Evolutionary conservation across 257 asterid genomes (phyloP).

Genomic region (Hygrophila difformis): DNA sequence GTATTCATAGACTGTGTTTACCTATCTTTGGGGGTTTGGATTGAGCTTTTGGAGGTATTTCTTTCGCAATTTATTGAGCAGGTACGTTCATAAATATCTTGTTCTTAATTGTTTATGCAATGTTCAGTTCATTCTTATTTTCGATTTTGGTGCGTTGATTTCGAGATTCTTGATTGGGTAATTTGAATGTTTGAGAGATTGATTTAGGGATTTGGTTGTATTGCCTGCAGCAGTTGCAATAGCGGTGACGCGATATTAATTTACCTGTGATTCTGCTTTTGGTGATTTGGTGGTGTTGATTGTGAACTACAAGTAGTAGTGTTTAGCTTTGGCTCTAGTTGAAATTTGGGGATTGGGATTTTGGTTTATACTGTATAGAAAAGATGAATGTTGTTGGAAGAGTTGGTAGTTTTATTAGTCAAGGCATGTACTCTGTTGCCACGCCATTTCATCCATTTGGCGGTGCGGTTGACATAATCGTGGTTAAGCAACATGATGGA

Average conservation of each 20-base stretch:
- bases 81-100: no score
- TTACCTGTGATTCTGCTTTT: neutral
- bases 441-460: slow-evolving; percentile 88
- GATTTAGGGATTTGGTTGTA: slow-evolving; percentile 8
- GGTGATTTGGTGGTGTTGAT: slow-evolving; percentile 2
- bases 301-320: slow-evolving; percentile 8
- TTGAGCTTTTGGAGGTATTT: no score
- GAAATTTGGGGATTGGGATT: slow-evolving; percentile 2
- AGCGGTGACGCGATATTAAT: slow-evolving; percentile 10
- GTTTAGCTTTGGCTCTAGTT: neutral
- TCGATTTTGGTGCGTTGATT: neutral
- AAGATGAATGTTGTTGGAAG: slow-evolving; percentile 68
- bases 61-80: no score
- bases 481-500: slow-evolving; percentile 66
- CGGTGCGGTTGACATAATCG: slow-evolving; percentile 79
- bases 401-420: slow-evolving; percentile 50
- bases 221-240: slow-evolving; percentile 36
- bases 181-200: slow-evolving; percentile 12
- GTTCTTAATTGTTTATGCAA: no score
- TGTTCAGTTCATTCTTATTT: slow-evolving; percentile 1
- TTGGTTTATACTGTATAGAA: slow-evolving; percentile 17
- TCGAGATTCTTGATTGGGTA: slow-evolving; percentile 7
- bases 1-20: no score
- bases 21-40: no score
- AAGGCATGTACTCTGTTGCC: slow-evolving; percentile 66